Evolutionary conservation across 2,329 filamentous ascomycete genomes (phyloP).

Genomic region (Penicillium glabrum): DNA sequence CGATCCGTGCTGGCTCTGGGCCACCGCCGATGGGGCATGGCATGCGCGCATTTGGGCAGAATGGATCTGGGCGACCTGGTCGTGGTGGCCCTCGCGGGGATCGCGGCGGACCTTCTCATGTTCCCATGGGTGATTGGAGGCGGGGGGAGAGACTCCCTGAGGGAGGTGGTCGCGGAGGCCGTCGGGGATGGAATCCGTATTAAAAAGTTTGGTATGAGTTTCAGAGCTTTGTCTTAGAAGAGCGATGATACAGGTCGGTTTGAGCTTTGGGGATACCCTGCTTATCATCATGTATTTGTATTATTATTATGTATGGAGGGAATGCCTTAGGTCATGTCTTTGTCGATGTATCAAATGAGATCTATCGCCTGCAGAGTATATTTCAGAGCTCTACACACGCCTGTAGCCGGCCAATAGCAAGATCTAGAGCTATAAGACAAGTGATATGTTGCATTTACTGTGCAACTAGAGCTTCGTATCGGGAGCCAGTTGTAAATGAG

Average conservation of each 20-base stretch:
- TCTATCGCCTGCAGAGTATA: neutral
- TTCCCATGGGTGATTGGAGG: constrained; percentile 48
- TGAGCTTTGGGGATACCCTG: neutral
- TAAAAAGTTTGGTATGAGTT: constrained; percentile 11
- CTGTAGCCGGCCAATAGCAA: neutral
- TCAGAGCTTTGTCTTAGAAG: neutral
- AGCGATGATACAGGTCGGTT: neutral
- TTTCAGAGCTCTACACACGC: neutral
- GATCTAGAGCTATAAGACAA: neutral
- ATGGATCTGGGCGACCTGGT: constrained; percentile 44
- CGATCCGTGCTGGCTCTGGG: constrained; percentile 24
- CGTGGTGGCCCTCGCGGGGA: constrained; percentile 45
- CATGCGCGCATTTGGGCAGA: constrained; percentile 47
- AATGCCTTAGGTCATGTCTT: neutral
- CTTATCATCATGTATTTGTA: constrained; percentile 8
- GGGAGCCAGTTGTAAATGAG: neutral
- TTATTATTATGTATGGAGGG: constrained; percentile 6
- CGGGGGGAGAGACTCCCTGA: constrained; percentile 49
- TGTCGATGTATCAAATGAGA: neutral
- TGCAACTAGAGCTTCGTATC: neutral
- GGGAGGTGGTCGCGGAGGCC: constrained; percentile 33
- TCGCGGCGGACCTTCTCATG: constrained; percentile 36
- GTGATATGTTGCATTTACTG: neutral
- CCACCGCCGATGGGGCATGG: constrained; percentile 39
- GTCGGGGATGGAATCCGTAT: constrained; percentile 44